phyloP scores from a whole-genome alignment of 225 moss, liverwort and hornwort genomes.

The Physcomitrium patens region DNA sequence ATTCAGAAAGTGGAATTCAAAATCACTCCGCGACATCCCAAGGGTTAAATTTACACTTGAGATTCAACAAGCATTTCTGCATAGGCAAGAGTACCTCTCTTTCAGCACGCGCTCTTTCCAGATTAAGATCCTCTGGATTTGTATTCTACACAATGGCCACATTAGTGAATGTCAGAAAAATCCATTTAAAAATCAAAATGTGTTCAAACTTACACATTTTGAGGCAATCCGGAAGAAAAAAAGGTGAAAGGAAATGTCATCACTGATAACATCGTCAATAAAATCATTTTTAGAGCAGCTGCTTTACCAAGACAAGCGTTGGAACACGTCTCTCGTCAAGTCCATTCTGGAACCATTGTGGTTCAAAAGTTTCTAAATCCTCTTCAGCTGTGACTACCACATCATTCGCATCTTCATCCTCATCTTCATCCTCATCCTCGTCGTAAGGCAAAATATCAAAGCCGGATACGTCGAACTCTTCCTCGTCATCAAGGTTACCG shows the following conservation, averaged over 20 bases:
- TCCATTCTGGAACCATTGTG: constrained; percentile 62
- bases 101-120: constrained; percentile 79
- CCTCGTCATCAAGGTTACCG: constrained; percentile 6
- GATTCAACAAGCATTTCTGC: background rate
- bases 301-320: constrained; percentile 80
- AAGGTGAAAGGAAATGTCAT: constrained; percentile 15
- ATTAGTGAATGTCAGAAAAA: constrained; percentile 17
- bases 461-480: constrained; percentile 39
- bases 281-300: background rate
- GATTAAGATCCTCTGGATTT: constrained; percentile 70
- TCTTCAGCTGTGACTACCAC: constrained; percentile 47
- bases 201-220: constrained; percentile 1
- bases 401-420: constrained; percentile 41
- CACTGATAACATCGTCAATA: background rate
- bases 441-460: constrained; percentile 50
- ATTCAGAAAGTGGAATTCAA: background rate
- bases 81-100: constrained; percentile 69
- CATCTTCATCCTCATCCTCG: constrained; percentile 65
- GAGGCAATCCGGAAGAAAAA: background rate
- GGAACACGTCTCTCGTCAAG: constrained; percentile 61
- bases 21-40: background rate
- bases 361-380: constrained; percentile 62
- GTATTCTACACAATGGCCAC: constrained; percentile 51
- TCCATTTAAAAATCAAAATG: background rate
- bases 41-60: constrained; percentile 19